Evolutionary conservation across 331 rosid genomes (phyloP), one percentile per base, ranked within the genome.

Genomic region (Rhamnella rubrinervis): DNA sequence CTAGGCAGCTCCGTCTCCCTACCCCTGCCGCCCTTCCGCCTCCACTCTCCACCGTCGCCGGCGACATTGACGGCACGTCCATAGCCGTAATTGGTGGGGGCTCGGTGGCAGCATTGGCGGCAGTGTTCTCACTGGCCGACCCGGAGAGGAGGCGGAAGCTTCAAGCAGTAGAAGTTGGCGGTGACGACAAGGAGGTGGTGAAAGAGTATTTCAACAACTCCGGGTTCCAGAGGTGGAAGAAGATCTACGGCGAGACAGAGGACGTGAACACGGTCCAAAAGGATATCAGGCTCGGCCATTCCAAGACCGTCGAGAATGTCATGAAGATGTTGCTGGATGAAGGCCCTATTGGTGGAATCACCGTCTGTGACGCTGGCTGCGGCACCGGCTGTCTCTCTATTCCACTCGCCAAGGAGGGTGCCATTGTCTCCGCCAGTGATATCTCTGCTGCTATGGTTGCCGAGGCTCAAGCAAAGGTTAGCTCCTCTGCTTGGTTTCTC

Each of bases 91-190:
- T 93, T n/a, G 84, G 92, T 4, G 95, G 97, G 0, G 84, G 97
- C 5, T 88, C 91, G 1, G 85, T 89, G 0, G 96, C 97, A 2
- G 90, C 95, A 0, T 63, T 87, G 0, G 89, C 97, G 7, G 92
- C 97, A 3, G 83, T 80, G 0, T 65, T 93, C 10, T 93, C 97
- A 5, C 72, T 93, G 10, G 23, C 95, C 0, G 97, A 93, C 85
- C 98, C 98, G 1, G 93, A 93, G 78, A 70, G 80, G 62, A 88
- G 98, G 8, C 84, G 97, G 52, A 78, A 67, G 46, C 40, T 74
- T 23, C 98, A 93, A 85, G 97, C 98, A 19, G 95, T 82, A 75
- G 98, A 81, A 70, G 96, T 93, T 1, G 98, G 98, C n/a, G 98
- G 98, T 1, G 89, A 63, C 40, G 97, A 93, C 84, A 93, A 88